Conservation (phyloP, 306 rosid genomes). For the Geum urbanum region DNA sequence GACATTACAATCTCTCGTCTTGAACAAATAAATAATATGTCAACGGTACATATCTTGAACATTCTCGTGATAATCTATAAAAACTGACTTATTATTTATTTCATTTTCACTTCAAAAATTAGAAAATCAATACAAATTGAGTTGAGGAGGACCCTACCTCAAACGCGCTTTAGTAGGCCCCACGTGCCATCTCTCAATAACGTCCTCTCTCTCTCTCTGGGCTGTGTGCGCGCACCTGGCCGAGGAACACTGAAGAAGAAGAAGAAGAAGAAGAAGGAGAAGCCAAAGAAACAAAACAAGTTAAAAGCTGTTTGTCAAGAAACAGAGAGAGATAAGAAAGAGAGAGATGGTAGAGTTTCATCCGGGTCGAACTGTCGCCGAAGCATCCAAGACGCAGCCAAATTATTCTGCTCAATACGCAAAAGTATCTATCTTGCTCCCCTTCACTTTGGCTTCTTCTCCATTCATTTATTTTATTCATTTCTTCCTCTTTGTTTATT, state of each 20-base stretch:
- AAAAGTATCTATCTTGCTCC: neutral
- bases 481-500: neutral
- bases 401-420: slow-evolving; percentile 18
- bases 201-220: neutral
- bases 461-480: slow-evolving; percentile 11
- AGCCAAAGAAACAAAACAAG: neutral
- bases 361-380: slow-evolving; percentile 29
- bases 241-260: neutral
- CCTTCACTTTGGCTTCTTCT: slow-evolving; percentile 25
- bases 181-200: slow-evolving; percentile 9
- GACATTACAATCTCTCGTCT: no score
- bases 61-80: no score
- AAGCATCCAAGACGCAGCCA: slow-evolving; percentile 60
- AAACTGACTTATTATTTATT: no score
- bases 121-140: neutral
- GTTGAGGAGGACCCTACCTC: slow-evolving; percentile 3
- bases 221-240: no score
- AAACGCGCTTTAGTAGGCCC: slow-evolving; percentile 55
- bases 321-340: no score
- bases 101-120: neutral
- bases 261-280: neutral
- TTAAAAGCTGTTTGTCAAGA: neutral
- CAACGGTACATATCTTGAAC: no score
- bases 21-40: no score
- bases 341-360: neutral